phyloP scores from a whole-genome alignment of 805 yeast species.

The Wickerhamomyces subpelliculosus region DNA sequence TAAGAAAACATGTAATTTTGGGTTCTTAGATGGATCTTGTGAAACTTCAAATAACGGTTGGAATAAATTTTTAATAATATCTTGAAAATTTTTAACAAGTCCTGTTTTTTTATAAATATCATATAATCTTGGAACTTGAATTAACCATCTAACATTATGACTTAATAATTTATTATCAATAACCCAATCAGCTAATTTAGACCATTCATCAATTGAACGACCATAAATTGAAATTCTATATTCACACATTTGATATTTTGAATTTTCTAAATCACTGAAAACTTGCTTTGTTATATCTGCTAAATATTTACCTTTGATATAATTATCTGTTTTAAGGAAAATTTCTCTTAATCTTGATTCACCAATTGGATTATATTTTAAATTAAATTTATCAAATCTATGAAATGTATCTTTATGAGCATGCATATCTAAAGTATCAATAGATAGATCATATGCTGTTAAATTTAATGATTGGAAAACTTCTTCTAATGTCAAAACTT shows the following conservation, averaged over 20 bases:
- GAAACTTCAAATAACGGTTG: conserved; percentile 89
- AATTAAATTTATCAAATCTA: conserved; percentile 93
- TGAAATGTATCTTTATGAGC: conserved; percentile 98
- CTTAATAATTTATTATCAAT: conserved; percentile 86
- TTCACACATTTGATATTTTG: conserved; percentile 96
- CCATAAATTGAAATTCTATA: conserved; percentile 95
- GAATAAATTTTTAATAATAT: conserved; percentile 72
- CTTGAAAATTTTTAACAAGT: conserved; percentile 64
- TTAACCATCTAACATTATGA: conserved; percentile 94
- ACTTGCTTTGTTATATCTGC: conserved; percentile 95
- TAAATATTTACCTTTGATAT: conserved; percentile 76
- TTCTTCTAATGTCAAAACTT: conserved; percentile 75
- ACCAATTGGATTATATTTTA: conserved; percentile 96
- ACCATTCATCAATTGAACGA: conserved; percentile 88
- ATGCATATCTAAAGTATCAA: conserved; percentile 98
- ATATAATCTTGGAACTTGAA: conserved; percentile 91
- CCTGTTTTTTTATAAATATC: conserved; percentile 79
- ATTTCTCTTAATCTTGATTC: conserved; percentile 96
- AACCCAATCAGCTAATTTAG: conserved; percentile 90
- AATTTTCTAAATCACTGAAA: conserved; percentile 85
- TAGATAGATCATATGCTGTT: conserved; percentile 90
- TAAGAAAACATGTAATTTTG: conserved; percentile 82
- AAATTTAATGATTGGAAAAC: conserved; percentile 88
- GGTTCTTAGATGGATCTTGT: conserved; percentile 75
- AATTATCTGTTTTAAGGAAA: conserved; percentile 92